Evolutionary conservation across 2,329 filamentous ascomycete genomes (phyloP).

Genomic region (Paramyrothecium roridum): DNA sequence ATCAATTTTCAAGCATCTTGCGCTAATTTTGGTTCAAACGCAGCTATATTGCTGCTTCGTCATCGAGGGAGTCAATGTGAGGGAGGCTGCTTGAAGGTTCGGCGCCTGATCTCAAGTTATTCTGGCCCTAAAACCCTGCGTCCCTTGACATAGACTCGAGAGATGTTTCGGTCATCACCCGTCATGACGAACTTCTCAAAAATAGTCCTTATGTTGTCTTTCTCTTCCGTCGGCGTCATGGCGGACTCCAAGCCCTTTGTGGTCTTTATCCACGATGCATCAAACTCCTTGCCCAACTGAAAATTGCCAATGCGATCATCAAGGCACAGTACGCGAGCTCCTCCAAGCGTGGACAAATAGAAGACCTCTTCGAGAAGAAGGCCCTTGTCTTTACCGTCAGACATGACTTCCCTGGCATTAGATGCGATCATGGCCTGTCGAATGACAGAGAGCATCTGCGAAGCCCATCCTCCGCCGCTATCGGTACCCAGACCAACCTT

Average conservation of each 20-base stretch:
- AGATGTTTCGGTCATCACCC: slow-evolving; percentile 61
- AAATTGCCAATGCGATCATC: slow-evolving; percentile 54
- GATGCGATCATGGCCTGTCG: slow-evolving; percentile 55
- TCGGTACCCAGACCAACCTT: slow-evolving; percentile 68
- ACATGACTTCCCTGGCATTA: slow-evolving; percentile 41
- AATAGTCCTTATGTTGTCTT: slow-evolving; percentile 40
- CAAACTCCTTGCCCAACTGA: slow-evolving; percentile 57
- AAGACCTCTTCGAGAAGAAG: slow-evolving; percentile 52
- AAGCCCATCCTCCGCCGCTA: slow-evolving; percentile 60
- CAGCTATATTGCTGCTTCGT: too few species aligned
- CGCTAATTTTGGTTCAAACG: too few species aligned
- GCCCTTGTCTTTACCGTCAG: slow-evolving; percentile 36
- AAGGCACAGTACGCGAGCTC: slow-evolving; percentile 55
- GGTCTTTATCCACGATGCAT: slow-evolving; percentile 50
- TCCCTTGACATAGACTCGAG: slow-evolving; percentile 51
- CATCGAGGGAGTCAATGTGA: too few species aligned
- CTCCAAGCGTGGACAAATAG: slow-evolving; percentile 59
- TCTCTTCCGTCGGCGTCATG: slow-evolving; percentile 51
- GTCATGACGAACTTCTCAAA: slow-evolving; percentile 67
- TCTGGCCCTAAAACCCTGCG: slow-evolving; percentile 13
- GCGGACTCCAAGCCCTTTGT: slow-evolving; percentile 27
- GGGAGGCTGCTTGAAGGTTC: too few species aligned
- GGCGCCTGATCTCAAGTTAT: too few species aligned
- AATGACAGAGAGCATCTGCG: slow-evolving; percentile 56
- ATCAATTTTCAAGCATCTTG: too few species aligned